Evolutionary conservation across 352 stramenopile genomes (phyloP), one percentile per base, ranked within the genome.

Genomic region (Phytophthora citricola): DNA sequence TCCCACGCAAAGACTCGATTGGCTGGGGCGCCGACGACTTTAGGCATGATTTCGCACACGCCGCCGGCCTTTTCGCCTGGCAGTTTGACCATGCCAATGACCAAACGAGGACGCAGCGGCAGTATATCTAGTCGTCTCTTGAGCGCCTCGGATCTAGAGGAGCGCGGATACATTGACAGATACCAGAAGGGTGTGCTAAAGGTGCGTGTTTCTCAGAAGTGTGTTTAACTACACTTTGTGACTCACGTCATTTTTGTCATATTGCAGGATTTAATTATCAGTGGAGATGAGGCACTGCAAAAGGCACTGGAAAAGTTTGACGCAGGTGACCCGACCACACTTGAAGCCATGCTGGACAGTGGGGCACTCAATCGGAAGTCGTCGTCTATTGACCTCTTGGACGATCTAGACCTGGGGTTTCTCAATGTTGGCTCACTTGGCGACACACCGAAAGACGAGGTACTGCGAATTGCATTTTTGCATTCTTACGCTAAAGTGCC

Each of bases 141-240:
- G n/a, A 97, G 89, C 50, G 91, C 91, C 3, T 94, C 91, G 4
- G 91, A 97, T 43, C 64, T 97, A 20, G 91, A 97, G 65, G 91
- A 97, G 61, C 90, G 90, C 46, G 91, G 91, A 9, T 83, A 97
- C 41, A 97, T 97, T 58, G 90, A 97, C 63, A 72, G 89, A 51
- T 91, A 92, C 39, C 91, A 97, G 63, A 97, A 97, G 69, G 90
- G 90, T 15, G 86, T 97, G 29, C 69, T 97, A 2, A 97, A 97
- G 81, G 84, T 92, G 50, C 24, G 41, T 20, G 9, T 53, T 31
- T 27, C 12, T 14, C 48, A 43, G 47, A 14, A 27, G 17, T n/a
- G 7, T 50, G 11, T 49, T 44, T 32, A 26, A 8, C 12, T 45
- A 27, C 31, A 44, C 27, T 34, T 38, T 53, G 31, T 44, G 31